Percentiles rank a stretch among this genome's conserved stretches.
phyloP scores from a whole-genome alignment of 257 asterid genomes.

The Marsdenia floribunda region DNA sequence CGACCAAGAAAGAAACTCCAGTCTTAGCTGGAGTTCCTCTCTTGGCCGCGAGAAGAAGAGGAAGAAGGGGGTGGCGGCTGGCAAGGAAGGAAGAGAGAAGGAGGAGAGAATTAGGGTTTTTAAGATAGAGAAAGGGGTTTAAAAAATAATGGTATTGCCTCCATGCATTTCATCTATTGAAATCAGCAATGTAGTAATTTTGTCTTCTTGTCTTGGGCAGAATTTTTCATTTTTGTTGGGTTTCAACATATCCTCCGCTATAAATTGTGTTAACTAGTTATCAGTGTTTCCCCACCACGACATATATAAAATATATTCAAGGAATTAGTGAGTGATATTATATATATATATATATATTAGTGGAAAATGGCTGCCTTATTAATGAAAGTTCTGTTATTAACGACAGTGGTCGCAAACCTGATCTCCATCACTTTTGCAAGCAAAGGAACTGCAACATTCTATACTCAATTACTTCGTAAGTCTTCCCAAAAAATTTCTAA shows the following conservation, averaged over 20 bases:
- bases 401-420: not conserved
- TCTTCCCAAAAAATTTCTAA: not conserved
- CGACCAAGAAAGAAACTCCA: too few relatives aligned
- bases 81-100: too few relatives aligned
- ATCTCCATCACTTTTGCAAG: not conserved
- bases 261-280: not conserved
- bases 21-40: too few relatives aligned
- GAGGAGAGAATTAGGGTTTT: too few relatives aligned
- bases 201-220: too few relatives aligned
- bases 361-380: not conserved
- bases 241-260: not conserved
- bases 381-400: not conserved
- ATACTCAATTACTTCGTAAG: constrained; percentile 6
- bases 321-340: too few relatives aligned
- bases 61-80: too few relatives aligned
- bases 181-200: too few relatives aligned
- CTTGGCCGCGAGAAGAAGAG: too few relatives aligned
- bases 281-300: not conserved
- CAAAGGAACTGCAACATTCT: constrained; percentile 4
- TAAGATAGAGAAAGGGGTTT: too few relatives aligned
- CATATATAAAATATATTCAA: not conserved
- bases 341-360: not conserved
- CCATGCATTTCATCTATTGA: too few relatives aligned
- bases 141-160: too few relatives aligned
- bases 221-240: not conserved